A percentile compares a stretch with the other conserved stretches of the same genome.
Evolutionary conservation across 306 rosid genomes (phyloP).

Genomic region (Medicago truncatula): DNA sequence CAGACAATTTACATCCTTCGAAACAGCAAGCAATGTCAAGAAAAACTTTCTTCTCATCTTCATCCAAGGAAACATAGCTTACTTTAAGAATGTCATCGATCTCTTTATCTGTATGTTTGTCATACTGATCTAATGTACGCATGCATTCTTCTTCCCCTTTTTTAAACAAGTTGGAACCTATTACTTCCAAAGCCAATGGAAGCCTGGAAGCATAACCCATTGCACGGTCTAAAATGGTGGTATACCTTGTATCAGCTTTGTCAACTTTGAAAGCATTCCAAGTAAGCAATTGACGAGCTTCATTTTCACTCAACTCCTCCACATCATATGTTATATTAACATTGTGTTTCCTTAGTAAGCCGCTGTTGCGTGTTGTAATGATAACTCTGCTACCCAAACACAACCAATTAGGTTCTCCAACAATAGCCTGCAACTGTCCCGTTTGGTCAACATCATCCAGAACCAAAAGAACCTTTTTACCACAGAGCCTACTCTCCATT

Average conservation of each 20-base stretch:
- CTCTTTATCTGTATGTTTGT: neutral
- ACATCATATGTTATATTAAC: neutral
- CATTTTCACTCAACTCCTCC: neutral
- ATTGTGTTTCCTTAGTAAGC: neutral
- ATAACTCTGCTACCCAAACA: neutral
- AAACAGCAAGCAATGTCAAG: constrained; percentile 15
- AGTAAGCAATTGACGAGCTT: neutral
- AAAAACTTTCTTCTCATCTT: constrained; percentile 3
- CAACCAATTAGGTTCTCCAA: too few species aligned
- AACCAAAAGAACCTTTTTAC: too few species aligned
- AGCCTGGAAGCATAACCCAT: neutral
- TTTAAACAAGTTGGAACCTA: constrained; percentile 20
- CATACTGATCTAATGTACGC: neutral
- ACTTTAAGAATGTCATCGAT: neutral
- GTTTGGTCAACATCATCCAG: too few species aligned
- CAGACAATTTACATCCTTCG: constrained; percentile 10
- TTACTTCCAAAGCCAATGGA: constrained; percentile 14
- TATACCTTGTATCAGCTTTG: neutral
- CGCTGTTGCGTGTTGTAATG: neutral
- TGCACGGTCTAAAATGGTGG: neutral
- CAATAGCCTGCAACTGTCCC: too few species aligned
- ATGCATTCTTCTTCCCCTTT: neutral
- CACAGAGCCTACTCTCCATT: neutral
- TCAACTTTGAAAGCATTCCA: constrained; percentile 11
- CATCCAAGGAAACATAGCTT: constrained; percentile 16